Percentiles rank a stretch among this genome's conserved stretches.
phyloP scores from a whole-genome alignment of 805 yeast genomes.

The Barnettozyma botsteinii region DNA sequence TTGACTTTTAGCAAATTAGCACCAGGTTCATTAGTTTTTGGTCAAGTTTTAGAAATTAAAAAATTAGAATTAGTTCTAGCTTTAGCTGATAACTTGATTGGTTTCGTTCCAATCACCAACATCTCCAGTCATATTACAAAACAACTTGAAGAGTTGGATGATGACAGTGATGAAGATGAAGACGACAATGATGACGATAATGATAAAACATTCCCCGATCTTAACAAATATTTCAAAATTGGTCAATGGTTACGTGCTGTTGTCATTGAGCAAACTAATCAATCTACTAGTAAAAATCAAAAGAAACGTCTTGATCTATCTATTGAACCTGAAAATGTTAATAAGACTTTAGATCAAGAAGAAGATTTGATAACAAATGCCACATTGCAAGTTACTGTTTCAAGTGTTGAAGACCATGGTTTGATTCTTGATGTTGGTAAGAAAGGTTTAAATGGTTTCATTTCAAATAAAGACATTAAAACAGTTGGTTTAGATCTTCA shows the following conservation, averaged over 20 bases:
- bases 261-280: conserved; percentile 49
- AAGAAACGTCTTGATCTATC: conserved; percentile 65
- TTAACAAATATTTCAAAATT: conserved; percentile 46
- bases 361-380: conserved; percentile 63
- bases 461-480: conserved; percentile 61
- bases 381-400: conserved; percentile 69
- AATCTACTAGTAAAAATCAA: conserved; percentile 25
- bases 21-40: conserved; percentile 72
- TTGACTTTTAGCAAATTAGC: conserved; percentile 55
- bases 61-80: conserved; percentile 62
- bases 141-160: conserved; percentile 51
- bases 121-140: conserved; percentile 59
- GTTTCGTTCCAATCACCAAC: conserved; percentile 69
- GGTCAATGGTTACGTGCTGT: conserved; percentile 88
- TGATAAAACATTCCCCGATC: conserved; percentile 43
- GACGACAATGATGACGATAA: conserved; percentile 28
- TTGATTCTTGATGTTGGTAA: conserved; percentile 67
- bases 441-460: conserved; percentile 56
- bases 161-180: conserved; percentile 36
- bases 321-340: conserved; percentile 69
- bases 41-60: conserved; percentile 61
- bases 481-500: conserved; percentile 33
- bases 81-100: conserved; percentile 75
- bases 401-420: conserved; percentile 91
- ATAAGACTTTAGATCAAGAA: conserved; percentile 43